Conservation (phyloP, 306 rosid genomes). For the Acacia crassicarpa region DNA sequence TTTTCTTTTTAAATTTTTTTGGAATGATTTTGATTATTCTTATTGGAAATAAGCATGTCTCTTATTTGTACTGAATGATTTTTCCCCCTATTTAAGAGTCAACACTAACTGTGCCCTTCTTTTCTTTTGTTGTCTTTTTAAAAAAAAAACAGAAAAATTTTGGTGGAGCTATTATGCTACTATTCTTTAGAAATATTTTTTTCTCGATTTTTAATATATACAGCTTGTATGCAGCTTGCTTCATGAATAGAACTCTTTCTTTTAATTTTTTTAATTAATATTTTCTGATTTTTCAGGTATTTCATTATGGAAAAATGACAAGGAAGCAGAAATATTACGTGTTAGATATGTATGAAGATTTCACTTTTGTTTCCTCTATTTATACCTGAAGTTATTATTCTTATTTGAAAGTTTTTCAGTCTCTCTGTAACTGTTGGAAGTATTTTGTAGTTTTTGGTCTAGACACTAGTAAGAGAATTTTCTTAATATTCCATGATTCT, state of each 20-base stretch:
- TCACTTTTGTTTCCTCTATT: background rate
- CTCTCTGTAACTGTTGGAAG: background rate
- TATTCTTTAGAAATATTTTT: background rate
- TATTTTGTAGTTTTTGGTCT: background rate
- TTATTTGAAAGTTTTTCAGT: background rate
- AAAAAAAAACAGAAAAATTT: too few species aligned
- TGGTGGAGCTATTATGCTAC: background rate
- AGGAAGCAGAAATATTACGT: conserved; percentile 74
- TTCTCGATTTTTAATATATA: background rate
- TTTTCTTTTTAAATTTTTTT: background rate
- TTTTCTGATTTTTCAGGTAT: conserved; percentile 56
- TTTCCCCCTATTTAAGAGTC: background rate
- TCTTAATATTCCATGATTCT: background rate
- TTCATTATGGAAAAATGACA: conserved; percentile 69
- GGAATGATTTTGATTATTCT: background rate
- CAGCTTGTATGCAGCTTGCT: background rate
- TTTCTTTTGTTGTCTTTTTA: too few species aligned
- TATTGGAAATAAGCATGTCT: background rate
- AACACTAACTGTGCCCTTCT: background rate
- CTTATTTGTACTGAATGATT: background rate
- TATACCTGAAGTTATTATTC: background rate
- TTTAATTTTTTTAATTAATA: conserved; percentile 7
- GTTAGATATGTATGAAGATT: conserved; percentile 66
- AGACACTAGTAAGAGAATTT: background rate
- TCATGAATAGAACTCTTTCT: background rate